Percentiles rank a stretch among this genome's conserved stretches.
phyloP scores from a whole-genome alignment of 2,329 filamentous ascomycete genomes.

The Diplodia intermedia region DNA sequence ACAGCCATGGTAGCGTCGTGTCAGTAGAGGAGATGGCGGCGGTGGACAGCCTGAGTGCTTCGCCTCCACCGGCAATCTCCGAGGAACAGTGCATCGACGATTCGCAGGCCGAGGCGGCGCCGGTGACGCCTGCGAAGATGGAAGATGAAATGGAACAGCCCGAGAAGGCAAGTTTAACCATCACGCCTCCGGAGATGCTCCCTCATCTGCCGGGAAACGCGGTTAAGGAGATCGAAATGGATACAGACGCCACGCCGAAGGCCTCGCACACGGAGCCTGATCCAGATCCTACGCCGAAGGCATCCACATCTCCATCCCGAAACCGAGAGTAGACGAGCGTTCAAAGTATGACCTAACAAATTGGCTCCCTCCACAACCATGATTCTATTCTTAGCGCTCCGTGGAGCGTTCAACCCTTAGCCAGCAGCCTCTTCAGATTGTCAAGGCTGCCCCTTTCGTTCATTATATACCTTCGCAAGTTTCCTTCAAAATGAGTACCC shows the following conservation, averaged over 20 bases:
- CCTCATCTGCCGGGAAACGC: slow-evolving; percentile 52
- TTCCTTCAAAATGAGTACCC: slow-evolving; percentile 20
- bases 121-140: slow-evolving; percentile 5
- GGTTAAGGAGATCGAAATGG: slow-evolving; percentile 48
- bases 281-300: slow-evolving; percentile 52
- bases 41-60: slow-evolving; percentile 45
- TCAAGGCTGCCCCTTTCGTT: slow-evolving; percentile 13
- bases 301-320: slow-evolving; percentile 35
- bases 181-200: slow-evolving; percentile 62
- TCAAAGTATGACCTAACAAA: slow-evolving; percentile 25
- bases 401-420: slow-evolving; percentile 23
- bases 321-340: slow-evolving; percentile 17
- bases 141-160: neutral
- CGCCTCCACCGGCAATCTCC: slow-evolving; percentile 50
- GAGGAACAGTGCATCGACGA: slow-evolving; percentile 47
- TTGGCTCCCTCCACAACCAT: slow-evolving; percentile 16
- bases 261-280: slow-evolving; percentile 47
- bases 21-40: slow-evolving; percentile 55
- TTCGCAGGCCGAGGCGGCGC: slow-evolving; percentile 38
- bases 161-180: slow-evolving; percentile 35
- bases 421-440: slow-evolving; percentile 18
- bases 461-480: neutral
- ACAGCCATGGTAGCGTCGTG: slow-evolving; percentile 82
- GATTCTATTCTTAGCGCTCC: neutral
- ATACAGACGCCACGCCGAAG: slow-evolving; percentile 48